A percentile compares a stretch with the other conserved stretches of the same genome.
phyloP scores from a whole-genome alignment of 2,329 filamentous ascomycete genomes.

The Trichocomaceae sp. region DNA sequence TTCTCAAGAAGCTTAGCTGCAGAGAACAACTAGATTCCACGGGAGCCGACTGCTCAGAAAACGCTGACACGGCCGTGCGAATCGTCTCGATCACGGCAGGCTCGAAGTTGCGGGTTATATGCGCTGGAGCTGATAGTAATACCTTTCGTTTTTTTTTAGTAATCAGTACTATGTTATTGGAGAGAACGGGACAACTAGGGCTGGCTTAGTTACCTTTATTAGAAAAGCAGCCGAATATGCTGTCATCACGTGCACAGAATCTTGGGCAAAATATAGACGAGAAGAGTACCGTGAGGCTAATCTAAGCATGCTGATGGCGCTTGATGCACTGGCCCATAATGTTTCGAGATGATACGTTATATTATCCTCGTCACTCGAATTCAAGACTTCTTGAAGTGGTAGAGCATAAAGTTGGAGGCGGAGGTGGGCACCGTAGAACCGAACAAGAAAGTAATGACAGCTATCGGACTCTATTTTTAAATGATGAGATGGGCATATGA shows the following conservation, averaged over 20 bases:
- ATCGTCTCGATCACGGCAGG: neutral
- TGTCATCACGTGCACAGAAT: constrained; percentile 39
- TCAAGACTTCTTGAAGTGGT: constrained; percentile 27
- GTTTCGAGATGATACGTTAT: constrained; percentile 21
- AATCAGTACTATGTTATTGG: too few relatives aligned
- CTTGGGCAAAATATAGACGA: constrained; percentile 35
- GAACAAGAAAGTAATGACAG: constrained; percentile 33
- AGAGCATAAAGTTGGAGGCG: constrained; percentile 33
- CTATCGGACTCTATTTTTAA: constrained; percentile 15
- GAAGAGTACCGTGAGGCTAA: constrained; percentile 25
- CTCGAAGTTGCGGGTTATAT: constrained; percentile 1
- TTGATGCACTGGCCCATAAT: constrained; percentile 16
- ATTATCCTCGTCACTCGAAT: constrained; percentile 15
- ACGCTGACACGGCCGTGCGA: neutral
- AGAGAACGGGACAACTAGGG: too few relatives aligned
- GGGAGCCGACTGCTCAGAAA: constrained; percentile 8
- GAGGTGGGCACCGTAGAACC: constrained; percentile 35
- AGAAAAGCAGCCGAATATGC: constrained; percentile 37
- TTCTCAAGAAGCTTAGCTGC: constrained; percentile 1
- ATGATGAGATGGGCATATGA: too few relatives aligned
- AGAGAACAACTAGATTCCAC: constrained; percentile 6
- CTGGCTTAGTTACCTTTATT: constrained; percentile 22
- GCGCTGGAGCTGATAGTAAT: constrained; percentile 1
- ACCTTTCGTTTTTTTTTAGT: neutral
- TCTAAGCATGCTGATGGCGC: constrained; percentile 28